These are phyloP conservation scores for Eurotiales sp. DNA, from an alignment of 2,329 filamentous ascomycete species.

Conservation along the genomic window DNA sequence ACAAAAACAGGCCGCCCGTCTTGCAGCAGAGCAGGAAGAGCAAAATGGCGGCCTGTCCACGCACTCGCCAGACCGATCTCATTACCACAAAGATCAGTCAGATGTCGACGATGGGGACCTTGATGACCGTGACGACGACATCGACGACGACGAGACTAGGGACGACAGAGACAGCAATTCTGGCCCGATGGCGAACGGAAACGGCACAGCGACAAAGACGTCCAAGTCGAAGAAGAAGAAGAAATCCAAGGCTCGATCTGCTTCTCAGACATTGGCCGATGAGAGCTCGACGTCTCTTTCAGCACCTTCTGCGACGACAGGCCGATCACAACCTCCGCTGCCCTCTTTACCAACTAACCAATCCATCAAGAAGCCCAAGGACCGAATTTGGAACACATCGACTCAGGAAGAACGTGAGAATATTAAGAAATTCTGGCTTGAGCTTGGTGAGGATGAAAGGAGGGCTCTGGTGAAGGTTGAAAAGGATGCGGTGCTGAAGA, in stretches of 20 bases:
- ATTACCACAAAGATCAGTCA: conserved; percentile 25
- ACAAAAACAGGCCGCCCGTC: conserved; percentile 74
- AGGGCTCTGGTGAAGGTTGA: conserved; percentile 96
- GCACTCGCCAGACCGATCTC: conserved; percentile 35
- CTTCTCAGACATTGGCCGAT: conserved; percentile 30
- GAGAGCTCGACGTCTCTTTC: conserved; percentile 38
- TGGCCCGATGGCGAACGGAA: conserved; percentile 20
- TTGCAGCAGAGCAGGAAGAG: conserved; percentile 53
- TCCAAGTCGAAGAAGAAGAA: conserved; percentile 44
- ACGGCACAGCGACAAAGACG: conserved; percentile 30
- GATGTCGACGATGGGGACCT: conserved; percentile 36
- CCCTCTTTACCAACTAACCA: conserved; percentile 30
- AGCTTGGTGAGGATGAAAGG: conserved; percentile 87
- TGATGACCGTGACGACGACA: conserved; percentile 54
- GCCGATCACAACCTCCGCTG: conserved; percentile 34
- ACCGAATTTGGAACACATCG: conserved; percentile 97
- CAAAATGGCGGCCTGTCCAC: conserved; percentile 22
- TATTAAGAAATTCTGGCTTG: conserved; percentile 98
- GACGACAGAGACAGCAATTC: conserved; percentile 47
- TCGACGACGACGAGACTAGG: conserved; percentile 31
- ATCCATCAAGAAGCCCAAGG: conserved; percentile 54
- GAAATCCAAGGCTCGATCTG: conserved; percentile 28
- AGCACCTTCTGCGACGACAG: conserved; percentile 42
- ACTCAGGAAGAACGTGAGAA: conserved; percentile 91
- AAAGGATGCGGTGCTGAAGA: conserved; percentile 94